Conservation (phyloP, 305 asterid species). For the Rubia balearica region DNA sequence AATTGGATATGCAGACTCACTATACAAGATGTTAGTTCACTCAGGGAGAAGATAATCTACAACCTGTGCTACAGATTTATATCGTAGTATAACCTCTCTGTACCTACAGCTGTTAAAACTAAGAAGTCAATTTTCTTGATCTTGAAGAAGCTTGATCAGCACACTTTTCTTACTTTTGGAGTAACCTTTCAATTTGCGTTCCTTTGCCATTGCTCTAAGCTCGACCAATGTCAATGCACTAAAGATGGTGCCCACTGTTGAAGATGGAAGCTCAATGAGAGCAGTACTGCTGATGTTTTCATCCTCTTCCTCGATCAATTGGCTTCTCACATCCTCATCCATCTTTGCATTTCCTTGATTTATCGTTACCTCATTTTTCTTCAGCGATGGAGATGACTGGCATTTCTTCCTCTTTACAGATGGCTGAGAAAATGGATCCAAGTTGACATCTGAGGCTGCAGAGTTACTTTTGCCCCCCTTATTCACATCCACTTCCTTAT, state of each 20-base stretch:
- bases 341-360: constrained; percentile 15
- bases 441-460: constrained; percentile 15
- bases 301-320: constrained; percentile 7
- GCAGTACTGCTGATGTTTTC: neutral
- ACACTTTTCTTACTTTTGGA: constrained; percentile 27
- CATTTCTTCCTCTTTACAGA: constrained; percentile 13
- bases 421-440: constrained; percentile 17
- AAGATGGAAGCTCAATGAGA: neutral
- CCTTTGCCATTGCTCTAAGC: constrained; percentile 39
- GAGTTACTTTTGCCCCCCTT: constrained; percentile 1
- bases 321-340: constrained; percentile 11
- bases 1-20: neutral
- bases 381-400: constrained; percentile 11
- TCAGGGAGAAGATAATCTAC: neutral
- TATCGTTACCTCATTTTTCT: constrained; percentile 14
- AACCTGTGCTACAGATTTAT: neutral
- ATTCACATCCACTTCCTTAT: neutral
- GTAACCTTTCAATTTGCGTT: constrained; percentile 23
- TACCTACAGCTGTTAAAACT: constrained; percentile 15
- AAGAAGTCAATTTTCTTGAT: neutral
- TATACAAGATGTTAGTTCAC: neutral
- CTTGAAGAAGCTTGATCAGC: constrained; percentile 26
- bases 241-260: neutral
- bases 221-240: constrained; percentile 12
- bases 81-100: neutral